A percentile compares a stretch with the other conserved stretches of the same genome.
Evolutionary conservation across 345 rosid genomes (phyloP).

Genomic region (Syzygium oleosum): DNA sequence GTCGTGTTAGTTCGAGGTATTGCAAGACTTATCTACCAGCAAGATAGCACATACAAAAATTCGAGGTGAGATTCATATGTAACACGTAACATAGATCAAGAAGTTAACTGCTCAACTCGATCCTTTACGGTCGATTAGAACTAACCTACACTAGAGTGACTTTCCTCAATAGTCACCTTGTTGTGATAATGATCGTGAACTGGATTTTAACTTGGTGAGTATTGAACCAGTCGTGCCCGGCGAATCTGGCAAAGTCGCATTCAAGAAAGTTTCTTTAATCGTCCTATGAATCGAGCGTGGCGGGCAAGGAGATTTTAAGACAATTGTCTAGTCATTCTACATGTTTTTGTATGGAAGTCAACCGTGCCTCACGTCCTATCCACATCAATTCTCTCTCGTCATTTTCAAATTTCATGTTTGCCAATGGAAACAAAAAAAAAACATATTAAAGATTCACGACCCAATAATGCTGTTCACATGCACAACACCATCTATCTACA

Average conservation of each 20-base stretch:
- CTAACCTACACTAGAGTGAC: background rate
- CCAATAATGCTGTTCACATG: conserved; percentile 1
- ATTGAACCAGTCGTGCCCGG: background rate
- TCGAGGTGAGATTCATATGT: background rate
- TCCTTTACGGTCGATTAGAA: background rate
- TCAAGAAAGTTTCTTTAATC: background rate
- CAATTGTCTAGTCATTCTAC: background rate
- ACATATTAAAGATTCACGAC: background rate
- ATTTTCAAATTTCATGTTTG: background rate
- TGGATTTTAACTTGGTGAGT: background rate
- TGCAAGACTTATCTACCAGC: background rate
- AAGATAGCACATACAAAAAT: background rate
- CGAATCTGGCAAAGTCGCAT: background rate
- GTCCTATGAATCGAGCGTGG: background rate
- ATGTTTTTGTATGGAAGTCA: background rate
- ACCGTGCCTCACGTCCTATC: background rate
- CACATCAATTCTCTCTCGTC: background rate
- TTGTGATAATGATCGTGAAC: background rate
- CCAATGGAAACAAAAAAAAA: background rate
- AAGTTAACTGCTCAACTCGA: background rate
- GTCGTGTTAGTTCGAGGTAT: fast-evolving
- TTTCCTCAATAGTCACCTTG: background rate
- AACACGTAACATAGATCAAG: fast-evolving
- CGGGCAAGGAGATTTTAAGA: background rate
- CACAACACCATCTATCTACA: background rate